Evolutionary conservation across 1,139 yeast species (phyloP).

Genomic region (Geotrichum aggregatum): DNA sequence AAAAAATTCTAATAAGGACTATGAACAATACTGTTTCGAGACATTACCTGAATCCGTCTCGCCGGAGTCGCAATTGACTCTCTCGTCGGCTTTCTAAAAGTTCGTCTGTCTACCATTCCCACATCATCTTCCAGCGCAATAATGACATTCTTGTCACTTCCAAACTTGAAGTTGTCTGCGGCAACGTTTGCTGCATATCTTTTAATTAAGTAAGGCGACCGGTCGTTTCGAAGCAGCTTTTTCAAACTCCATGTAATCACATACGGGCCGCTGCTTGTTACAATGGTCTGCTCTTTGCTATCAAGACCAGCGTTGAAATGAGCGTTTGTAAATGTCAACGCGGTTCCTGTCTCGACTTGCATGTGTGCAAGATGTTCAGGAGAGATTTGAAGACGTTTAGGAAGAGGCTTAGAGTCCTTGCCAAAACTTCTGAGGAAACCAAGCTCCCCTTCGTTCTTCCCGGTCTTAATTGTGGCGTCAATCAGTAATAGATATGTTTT

Average conservation of each 20-base stretch:
- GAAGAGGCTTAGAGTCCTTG: constrained; percentile 62
- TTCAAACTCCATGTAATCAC: constrained; percentile 76
- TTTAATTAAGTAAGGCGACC: constrained; percentile 59
- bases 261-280: constrained; percentile 76
- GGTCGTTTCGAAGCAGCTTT: constrained; percentile 52
- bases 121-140: constrained; percentile 71
- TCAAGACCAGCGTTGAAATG: constrained; percentile 67
- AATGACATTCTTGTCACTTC: constrained; percentile 65
- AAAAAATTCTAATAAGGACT: constrained; percentile 28
- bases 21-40: constrained; percentile 36
- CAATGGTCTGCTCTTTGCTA: constrained; percentile 63
- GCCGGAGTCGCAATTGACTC: constrained; percentile 43
- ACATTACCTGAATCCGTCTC: constrained; percentile 28
- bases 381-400: constrained; percentile 59
- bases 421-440: constrained; percentile 69
- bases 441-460: constrained; percentile 54
- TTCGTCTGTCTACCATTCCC: constrained; percentile 54
- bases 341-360: constrained; percentile 48
- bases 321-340: constrained; percentile 64
- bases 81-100: constrained; percentile 55
- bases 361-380: constrained; percentile 74
- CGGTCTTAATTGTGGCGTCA: constrained; percentile 60
- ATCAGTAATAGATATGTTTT: constrained; percentile 62
- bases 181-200: constrained; percentile 60
- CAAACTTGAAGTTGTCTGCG: constrained; percentile 75